phyloP scores from a whole-genome alignment of 1,284 basidiomycete species.

The Sanguinoderma infundibulare region DNA sequence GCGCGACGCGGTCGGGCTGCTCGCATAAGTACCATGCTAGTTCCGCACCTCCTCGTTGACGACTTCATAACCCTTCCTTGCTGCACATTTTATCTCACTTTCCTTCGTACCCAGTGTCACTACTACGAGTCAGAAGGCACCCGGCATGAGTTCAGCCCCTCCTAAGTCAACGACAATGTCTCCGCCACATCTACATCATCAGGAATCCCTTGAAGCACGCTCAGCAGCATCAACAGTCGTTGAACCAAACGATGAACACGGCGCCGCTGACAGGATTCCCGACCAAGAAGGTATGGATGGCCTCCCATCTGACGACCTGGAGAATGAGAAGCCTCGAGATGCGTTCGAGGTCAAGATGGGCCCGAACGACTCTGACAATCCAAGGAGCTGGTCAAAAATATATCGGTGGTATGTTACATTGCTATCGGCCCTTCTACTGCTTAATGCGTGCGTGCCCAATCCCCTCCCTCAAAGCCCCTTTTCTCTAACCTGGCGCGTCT shows the following conservation, averaged over 20 bases:
- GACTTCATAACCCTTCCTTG: too few relatives aligned
- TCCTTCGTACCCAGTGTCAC: too few relatives aligned
- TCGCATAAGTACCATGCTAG: too few relatives aligned
- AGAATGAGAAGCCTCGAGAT: conserved; percentile 35
- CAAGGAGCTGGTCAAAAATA: conserved; percentile 63
- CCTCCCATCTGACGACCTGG: background rate
- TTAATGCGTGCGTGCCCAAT: conserved; percentile 59
- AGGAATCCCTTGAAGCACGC: background rate
- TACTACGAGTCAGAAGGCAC: too few relatives aligned
- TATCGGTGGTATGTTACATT: conserved; percentile 72
- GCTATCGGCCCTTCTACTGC: conserved; percentile 62
- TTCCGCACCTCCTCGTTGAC: too few relatives aligned
- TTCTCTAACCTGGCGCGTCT: conserved; percentile 8
- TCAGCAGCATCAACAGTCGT: background rate
- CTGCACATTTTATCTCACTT: too few relatives aligned
- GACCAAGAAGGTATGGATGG: background rate
- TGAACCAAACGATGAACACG: background rate
- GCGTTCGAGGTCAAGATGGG: conserved; percentile 45
- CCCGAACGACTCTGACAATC: conserved; percentile 45
- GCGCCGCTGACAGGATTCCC: too few relatives aligned
- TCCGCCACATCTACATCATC: too few relatives aligned
- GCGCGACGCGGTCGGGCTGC: too few relatives aligned
- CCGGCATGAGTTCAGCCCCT: too few relatives aligned
- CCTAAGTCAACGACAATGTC: too few relatives aligned
- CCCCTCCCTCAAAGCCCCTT: background rate